phyloP scores from a whole-genome alignment of 1,139 yeast genomes.

The Pichia sp. region DNA sequence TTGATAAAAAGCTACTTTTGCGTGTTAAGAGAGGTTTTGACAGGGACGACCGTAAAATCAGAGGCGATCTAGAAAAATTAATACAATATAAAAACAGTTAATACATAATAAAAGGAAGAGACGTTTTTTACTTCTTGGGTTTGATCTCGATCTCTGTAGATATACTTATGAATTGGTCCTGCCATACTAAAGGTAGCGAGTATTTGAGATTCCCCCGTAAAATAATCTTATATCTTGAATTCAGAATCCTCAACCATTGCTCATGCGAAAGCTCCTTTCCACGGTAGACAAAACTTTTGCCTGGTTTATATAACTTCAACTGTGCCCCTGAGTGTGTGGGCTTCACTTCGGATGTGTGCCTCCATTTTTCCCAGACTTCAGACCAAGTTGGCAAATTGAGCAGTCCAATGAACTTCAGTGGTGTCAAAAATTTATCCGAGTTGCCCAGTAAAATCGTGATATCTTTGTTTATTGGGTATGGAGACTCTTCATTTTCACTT shows the following conservation, averaged over 20 bases:
- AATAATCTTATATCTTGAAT: slow-evolving; percentile 76
- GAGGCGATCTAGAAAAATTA: slow-evolving; percentile 29
- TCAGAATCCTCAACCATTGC: slow-evolving; percentile 73
- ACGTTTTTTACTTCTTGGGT: slow-evolving; percentile 12
- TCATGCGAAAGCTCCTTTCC: slow-evolving; percentile 32
- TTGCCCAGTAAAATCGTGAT: slow-evolving; percentile 73
- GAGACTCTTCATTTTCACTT: slow-evolving; percentile 5
- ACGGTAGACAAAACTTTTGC: slow-evolving; percentile 47
- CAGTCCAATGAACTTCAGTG: slow-evolving; percentile 63
- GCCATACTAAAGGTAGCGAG: slow-evolving; percentile 52
- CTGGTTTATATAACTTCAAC: slow-evolving; percentile 69
- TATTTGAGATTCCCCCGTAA: slow-evolving; percentile 79
- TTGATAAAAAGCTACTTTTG: slow-evolving; percentile 42
- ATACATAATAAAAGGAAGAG: not conserved
- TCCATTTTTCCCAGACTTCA: slow-evolving; percentile 40
- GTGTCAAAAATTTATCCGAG: slow-evolving; percentile 61
- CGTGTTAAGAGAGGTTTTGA: slow-evolving; percentile 31
- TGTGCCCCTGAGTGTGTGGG: slow-evolving; percentile 54
- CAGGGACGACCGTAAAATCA: slow-evolving; percentile 16
- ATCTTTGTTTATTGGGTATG: slow-evolving; percentile 12
- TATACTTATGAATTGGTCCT: slow-evolving; percentile 28
- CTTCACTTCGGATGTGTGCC: slow-evolving; percentile 41
- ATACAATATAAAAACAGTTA: slow-evolving; percentile 19
- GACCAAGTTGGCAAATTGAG: slow-evolving; percentile 23
- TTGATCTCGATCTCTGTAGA: slow-evolving; percentile 26